Base-by-base conservation (phyloP, 2,329 filamentous ascomycete genomes). In the Trichoderma sp. region DNA sequence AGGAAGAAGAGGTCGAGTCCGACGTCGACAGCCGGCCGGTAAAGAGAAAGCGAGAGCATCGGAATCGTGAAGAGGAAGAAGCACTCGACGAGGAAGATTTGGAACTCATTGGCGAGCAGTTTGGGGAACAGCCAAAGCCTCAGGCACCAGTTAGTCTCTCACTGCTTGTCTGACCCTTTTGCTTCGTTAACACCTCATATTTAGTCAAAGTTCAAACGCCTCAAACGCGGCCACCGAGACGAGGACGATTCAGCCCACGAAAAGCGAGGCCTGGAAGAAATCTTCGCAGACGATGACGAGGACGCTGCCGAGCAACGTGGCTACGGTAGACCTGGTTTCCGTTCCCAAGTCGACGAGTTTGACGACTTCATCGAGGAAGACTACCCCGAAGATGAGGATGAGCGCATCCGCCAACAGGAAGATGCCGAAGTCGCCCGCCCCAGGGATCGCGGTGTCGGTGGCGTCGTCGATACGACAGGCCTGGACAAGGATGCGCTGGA, bases 301-400 rank as follows among this genome's bases (percentile, higher is more conserved):
- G 90, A 92, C 21, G 89, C 87, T 71, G 86, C 74, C 70, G 87
- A 89, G 6, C 86, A 88, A 51, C 83, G 86, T 71, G 80, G 81
- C 3, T 89, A 88, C 72, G 83, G 82, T 39, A 83, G 88, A 74
- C 82, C 85, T 6, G 84, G 81, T 74, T 88, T 89, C 73, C 87
- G 92, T 72, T 86, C 86, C 43, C 85, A 88, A 73, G 88, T 89
- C 61, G 93, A 97, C 80, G 94, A 97, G 78, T 93, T 97, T 81
- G 94, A 94, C 73, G 95, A 95, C 80, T 99, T 99, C 82, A 99
- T 99, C 78, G 95, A 98, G 80, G 94, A 98, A 77, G 96, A 98
- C 77, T 95, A 94, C 73, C 93, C 94, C 64, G 93, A 94, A 64
- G 94, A 97, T 75, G 94, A 97, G 74, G 91, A 92, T 73, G 93